phyloP scores from a whole-genome alignment of 371 early-diverging fungal genomes.

The Basidiobolus meristosporus region DNA sequence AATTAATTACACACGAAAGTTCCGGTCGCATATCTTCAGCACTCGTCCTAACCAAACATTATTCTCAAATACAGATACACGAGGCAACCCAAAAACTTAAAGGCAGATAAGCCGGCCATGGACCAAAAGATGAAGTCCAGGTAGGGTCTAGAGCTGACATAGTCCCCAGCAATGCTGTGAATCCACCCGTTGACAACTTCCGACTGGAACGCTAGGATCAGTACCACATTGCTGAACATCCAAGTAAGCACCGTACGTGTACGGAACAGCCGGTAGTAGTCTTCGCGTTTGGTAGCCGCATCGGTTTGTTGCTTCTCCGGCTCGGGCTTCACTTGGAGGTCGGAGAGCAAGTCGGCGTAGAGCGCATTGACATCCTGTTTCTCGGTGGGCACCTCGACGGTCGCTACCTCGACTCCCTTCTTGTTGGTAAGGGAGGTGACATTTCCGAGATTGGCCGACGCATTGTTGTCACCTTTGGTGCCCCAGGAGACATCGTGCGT shows the following conservation, averaged over 20 bases:
- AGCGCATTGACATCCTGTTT: slow-evolving; percentile 22
- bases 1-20: no score
- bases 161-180: no score
- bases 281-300: slow-evolving; percentile 59
- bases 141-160: no score
- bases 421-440: slow-evolving; percentile 5
- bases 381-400: slow-evolving; percentile 15
- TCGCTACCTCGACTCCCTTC: slow-evolving; percentile 11
- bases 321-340: slow-evolving; percentile 14
- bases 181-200: slow-evolving; percentile 11
- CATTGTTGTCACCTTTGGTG: slow-evolving; percentile 63
- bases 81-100: slow-evolving; percentile 54
- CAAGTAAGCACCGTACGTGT: slow-evolving; percentile 62
- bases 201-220: slow-evolving; percentile 35
- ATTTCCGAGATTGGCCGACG: slow-evolving; percentile 17
- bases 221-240: slow-evolving; percentile 56
- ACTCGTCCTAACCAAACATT: slow-evolving; percentile 20
- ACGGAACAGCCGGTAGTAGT: slow-evolving; percentile 69
- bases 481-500: slow-evolving; percentile 90
- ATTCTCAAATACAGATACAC: slow-evolving; percentile 34
- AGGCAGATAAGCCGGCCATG: slow-evolving; percentile 43
- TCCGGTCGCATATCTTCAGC: no score
- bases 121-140: slow-evolving; percentile 61
- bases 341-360: slow-evolving; percentile 39
- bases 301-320: slow-evolving; percentile 31